Evolutionary conservation across 495 filamentous ascomycete genomes (phyloP), one percentile per base, ranked within the genome.

Genomic region (Apiosordaria backusii): DNA sequence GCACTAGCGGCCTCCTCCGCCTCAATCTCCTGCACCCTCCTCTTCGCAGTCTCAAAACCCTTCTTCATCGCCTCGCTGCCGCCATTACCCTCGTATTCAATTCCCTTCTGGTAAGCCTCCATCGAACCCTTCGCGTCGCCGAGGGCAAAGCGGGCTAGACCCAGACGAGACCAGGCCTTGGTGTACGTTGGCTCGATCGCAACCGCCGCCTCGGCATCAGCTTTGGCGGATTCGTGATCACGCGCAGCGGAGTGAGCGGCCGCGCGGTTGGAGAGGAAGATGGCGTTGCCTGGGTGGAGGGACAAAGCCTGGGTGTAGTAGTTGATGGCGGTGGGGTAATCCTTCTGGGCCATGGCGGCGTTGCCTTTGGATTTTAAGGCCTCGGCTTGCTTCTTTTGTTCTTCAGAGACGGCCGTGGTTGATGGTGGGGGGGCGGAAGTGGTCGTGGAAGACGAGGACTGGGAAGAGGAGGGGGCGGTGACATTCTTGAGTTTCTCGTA

Each of bases 201-300:
- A 45, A 91, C 89, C 25, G 95, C 94, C 65, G 93, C 82, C 80
- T 97, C 92, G 26, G 95, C 95, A 78, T 98, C 95, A 57, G 86
- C 79, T 65, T 85, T 87, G 18, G 95, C 95, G 68, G 88, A 84
- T 61, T 89, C 87, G 78, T 96, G 92, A 75, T 97, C 86, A n/a
- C 85, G 81, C 24, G 86, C 85, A 0, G 90, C 93, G 45, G 86
- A 89, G 81, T 93, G 90, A 0, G 95, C 95, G 19, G 95, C 95
- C 4, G 95, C 96, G 59, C 95, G 92, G 85, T 99, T 99, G 68
- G 92, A 96, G 26, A 99, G 90, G 82, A 94, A 99, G 78, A 99
- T 93, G 29, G 95, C 90, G 81, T 99, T 97, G 57, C 85, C 80
- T 6, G 96, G 92, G 70, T 90, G 77, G 45, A 97, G 79, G 50